A percentile compares a stretch with the other conserved stretches of the same genome.
Conservation (phyloP, 305 asterid genomes). For the Solanum hybrid region DNA sequence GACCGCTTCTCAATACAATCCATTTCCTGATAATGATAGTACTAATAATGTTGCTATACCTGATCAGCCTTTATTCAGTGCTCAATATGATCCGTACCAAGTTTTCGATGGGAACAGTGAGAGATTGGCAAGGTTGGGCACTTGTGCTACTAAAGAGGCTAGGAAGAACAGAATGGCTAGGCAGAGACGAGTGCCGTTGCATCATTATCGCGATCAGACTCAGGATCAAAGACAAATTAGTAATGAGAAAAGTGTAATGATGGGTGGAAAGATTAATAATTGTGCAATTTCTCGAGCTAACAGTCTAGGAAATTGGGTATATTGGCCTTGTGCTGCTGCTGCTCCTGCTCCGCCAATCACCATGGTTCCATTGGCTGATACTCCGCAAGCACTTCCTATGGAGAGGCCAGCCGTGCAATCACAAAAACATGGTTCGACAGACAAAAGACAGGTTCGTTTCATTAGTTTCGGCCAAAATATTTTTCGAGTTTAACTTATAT, state of each 20-base stretch:
- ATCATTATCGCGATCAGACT: conserved; percentile 40
- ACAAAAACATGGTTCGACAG: conserved; percentile 17
- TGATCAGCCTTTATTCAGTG: conserved; percentile 14
- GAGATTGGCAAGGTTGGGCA: conserved; percentile 37
- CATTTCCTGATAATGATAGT: conserved; percentile 18
- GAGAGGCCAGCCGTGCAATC: conserved; percentile 23
- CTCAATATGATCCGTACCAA: conserved; percentile 29
- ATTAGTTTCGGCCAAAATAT: neutral
- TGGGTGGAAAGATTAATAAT: conserved; percentile 9
- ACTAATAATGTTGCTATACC: neutral
- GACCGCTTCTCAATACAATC: conserved; percentile 26
- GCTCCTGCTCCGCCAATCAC: neutral
- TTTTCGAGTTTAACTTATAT: neutral
- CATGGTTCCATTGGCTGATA: conserved; percentile 13
- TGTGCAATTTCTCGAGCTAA: neutral
- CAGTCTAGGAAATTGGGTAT: conserved; percentile 26
- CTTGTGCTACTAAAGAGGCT: conserved; percentile 79
- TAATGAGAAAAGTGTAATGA: neutral
- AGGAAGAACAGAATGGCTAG: conserved; percentile 92
- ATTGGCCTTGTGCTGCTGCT: conserved; percentile 26
- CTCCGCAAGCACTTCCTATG: conserved; percentile 8
- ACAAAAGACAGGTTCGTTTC: conserved; percentile 35
- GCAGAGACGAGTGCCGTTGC: conserved; percentile 35
- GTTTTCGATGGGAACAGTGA: conserved; percentile 36
- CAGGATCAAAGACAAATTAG: conserved; percentile 4